Conservation (phyloP, 2,329 filamentous ascomycete species). For the Colletotrichum tropicale region DNA sequence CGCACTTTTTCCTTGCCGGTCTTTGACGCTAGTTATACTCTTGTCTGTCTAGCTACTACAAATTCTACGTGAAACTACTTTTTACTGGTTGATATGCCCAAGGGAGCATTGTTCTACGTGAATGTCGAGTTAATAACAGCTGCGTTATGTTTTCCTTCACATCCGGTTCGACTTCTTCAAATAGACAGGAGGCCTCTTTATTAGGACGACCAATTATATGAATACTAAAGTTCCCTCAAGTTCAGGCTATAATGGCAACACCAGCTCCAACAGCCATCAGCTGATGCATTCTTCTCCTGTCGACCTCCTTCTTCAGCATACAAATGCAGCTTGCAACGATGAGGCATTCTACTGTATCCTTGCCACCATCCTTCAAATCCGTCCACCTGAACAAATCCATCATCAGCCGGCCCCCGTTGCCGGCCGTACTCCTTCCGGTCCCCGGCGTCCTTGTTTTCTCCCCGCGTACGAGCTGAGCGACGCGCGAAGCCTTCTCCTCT, state of each 20-base stretch:
- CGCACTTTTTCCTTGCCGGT: not conserved
- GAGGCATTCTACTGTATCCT: slow-evolving; percentile 51
- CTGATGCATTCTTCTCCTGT: slow-evolving; percentile 59
- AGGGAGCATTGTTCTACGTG: not conserved
- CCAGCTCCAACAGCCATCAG: slow-evolving; percentile 45
- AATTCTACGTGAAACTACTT: not conserved
- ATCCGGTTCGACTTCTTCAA: not conserved
- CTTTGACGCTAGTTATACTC: not conserved
- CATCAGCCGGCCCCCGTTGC: slow-evolving; percentile 55
- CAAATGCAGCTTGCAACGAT: slow-evolving; percentile 60
- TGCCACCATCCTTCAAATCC: slow-evolving; percentile 33
- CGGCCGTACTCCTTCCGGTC: slow-evolving; percentile 41
- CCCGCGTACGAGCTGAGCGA: slow-evolving; percentile 50
- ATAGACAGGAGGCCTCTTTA: not conserved
- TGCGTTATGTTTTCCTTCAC: not conserved
- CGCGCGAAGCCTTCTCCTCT: slow-evolving; percentile 24
- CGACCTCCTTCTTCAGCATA: slow-evolving; percentile 71
- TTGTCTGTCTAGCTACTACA: not conserved
- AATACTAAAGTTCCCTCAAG: not conserved
- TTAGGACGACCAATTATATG: not conserved
- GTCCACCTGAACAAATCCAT: slow-evolving; percentile 43
- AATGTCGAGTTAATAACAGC: not conserved
- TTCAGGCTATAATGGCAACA: slow-evolving; percentile 20
- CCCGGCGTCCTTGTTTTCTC: slow-evolving; percentile 42
- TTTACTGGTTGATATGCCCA: not conserved